These are phyloP conservation scores for Camellia lanceoleosa DNA, from an alignment of 148 eudicot species.

Conservation along the genomic window DNA sequence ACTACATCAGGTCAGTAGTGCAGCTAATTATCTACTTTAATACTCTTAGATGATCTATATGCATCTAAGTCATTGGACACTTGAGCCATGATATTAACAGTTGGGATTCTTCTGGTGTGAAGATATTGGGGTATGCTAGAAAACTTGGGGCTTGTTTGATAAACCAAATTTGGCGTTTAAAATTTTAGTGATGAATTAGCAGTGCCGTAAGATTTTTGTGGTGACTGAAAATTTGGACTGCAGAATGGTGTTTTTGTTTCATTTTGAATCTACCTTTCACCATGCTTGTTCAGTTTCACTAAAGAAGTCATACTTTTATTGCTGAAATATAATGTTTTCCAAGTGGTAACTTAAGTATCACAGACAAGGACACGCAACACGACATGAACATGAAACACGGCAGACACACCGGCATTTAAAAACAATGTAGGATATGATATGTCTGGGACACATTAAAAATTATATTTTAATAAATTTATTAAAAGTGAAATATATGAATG, in stretches of 20 bases:
- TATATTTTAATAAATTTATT: too few species aligned
- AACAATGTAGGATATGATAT: too few species aligned
- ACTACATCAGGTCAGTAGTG: background rate
- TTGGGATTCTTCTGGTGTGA: background rate
- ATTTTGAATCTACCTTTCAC: background rate
- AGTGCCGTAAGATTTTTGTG: background rate
- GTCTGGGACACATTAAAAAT: too few species aligned
- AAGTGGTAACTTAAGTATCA: background rate
- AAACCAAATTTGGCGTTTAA: background rate
- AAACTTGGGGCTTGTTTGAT: background rate
- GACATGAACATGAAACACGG: too few species aligned
- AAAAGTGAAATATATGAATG: too few species aligned
- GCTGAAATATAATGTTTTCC: background rate
- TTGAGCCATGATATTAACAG: background rate
- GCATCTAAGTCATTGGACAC: background rate
- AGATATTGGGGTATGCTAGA: background rate
- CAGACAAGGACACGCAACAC: too few species aligned
- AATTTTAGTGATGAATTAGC: background rate
- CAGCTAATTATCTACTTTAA: background rate
- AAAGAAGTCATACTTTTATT: background rate
- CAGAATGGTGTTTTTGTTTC: background rate
- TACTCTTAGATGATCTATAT: background rate
- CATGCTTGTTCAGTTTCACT: background rate
- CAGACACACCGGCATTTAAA: too few species aligned
- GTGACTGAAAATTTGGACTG: background rate